Evolutionary conservation across 441 rosid species (phyloP).

Genomic region (Syzygium syzygioides): DNA sequence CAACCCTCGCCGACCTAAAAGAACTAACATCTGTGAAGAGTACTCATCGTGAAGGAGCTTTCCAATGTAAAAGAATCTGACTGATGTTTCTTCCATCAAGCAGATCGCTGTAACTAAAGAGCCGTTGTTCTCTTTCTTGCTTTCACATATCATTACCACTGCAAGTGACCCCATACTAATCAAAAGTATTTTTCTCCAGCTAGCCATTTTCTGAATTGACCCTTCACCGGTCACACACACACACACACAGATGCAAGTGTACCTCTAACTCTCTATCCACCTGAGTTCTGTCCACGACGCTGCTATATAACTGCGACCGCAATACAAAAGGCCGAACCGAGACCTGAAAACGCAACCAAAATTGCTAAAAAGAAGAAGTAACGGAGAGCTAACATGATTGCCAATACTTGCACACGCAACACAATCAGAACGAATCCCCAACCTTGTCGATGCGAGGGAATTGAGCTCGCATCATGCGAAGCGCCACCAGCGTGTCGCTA

Average conservation of each 20-base stretch:
- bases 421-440: background rate
- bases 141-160: background rate
- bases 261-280: slow-evolving; percentile 95
- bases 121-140: background rate
- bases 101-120: background rate
- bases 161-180: background rate
- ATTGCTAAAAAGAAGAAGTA: background rate
- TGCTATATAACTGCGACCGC: slow-evolving; percentile 86
- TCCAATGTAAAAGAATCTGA: background rate
- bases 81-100: background rate
- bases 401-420: background rate
- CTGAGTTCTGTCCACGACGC: slow-evolving; percentile 79
- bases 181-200: background rate
- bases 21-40: background rate
- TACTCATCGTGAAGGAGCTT: background rate
- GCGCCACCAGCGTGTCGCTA: slow-evolving; percentile 71
- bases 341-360: slow-evolving; percentile 28
- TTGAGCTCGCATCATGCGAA: slow-evolving; percentile 85
- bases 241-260: background rate
- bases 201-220: background rate
- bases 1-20: background rate
- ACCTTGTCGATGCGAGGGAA: slow-evolving; percentile 81
- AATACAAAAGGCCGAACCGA: slow-evolving; percentile 71
- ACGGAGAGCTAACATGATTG: background rate
- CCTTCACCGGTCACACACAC: background rate